Evolutionary conservation across 2,329 filamentous ascomycete species (phyloP).

Genomic region (Arthroderma sp.): DNA sequence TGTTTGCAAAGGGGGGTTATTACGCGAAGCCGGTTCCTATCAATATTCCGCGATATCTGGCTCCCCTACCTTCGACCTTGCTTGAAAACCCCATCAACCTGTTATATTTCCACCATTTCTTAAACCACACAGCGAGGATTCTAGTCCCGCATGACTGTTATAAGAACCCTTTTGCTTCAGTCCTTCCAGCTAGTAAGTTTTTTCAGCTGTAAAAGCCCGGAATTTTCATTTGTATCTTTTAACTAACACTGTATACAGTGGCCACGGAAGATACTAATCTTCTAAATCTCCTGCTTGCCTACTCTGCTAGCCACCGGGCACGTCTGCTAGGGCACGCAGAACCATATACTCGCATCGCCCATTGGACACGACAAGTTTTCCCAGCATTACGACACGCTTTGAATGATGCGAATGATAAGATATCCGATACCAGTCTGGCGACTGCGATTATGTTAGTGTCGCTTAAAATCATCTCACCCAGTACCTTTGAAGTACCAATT

Average conservation of each 20-base stretch:
- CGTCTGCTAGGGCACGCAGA: conserved; percentile 60
- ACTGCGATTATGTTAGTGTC: conserved; percentile 77
- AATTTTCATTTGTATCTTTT: conserved; percentile 27
- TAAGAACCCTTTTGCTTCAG: conserved; percentile 46
- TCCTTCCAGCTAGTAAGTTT: conserved; percentile 49
- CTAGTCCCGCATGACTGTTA: conserved; percentile 49
- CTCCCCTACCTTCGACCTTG: conserved; percentile 43
- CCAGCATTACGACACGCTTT: conserved; percentile 57
- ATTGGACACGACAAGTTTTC: conserved; percentile 60
- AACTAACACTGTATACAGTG: conserved; percentile 21
- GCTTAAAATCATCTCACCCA: conserved; percentile 69
- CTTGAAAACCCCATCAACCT: conserved; percentile 67
- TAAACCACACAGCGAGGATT: conserved; percentile 66
- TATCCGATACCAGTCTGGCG: conserved; percentile 61
- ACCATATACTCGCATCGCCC: conserved; percentile 62
- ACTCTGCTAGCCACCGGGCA: conserved; percentile 72
- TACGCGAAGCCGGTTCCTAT: conserved; percentile 58
- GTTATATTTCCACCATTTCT: conserved; percentile 59
- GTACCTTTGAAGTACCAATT: conserved; percentile 66
- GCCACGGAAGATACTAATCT: conserved; percentile 42
- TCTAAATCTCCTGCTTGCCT: conserved; percentile 63
- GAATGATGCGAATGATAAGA: conserved; percentile 45
- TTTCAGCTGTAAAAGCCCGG: conserved; percentile 18
- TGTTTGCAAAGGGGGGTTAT: conserved; percentile 50
- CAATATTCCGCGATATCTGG: conserved; percentile 44